phyloP scores from a whole-genome alignment of 495 filamentous ascomycete genomes.

The Rusavskia elegans region DNA sequence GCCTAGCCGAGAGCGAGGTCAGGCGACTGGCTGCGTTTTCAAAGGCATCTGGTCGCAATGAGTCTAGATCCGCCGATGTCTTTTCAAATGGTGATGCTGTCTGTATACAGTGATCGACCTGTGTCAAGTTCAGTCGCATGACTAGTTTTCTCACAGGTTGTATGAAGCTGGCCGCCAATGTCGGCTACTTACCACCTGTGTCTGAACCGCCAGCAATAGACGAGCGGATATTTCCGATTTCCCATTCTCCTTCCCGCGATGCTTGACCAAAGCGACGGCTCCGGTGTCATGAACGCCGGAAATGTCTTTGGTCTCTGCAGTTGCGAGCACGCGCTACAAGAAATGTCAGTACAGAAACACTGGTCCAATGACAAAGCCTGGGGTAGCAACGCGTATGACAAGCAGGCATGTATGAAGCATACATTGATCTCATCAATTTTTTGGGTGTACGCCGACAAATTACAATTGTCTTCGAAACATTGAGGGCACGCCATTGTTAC shows the following conservation, averaged over 20 bases:
- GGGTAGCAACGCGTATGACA: neutral
- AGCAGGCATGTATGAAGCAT: neutral
- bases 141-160: neutral
- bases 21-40: slow-evolving; percentile 9
- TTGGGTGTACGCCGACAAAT: neutral
- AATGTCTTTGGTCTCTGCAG: neutral
- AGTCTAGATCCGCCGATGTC: neutral
- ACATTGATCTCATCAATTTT: neutral
- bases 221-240: neutral
- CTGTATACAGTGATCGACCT: neutral
- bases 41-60: neutral
- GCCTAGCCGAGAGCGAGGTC: slow-evolving; percentile 10
- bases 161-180: neutral
- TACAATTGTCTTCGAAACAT: neutral
- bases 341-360: neutral
- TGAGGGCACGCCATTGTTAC: neutral
- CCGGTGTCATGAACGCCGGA: slow-evolving; percentile 1
- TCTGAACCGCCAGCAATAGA: slow-evolving; percentile 14
- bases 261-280: slow-evolving; percentile 1
- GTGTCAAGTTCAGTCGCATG: neutral
- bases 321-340: neutral
- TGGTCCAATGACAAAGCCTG: neutral
- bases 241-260: neutral
- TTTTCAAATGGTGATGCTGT: neutral
- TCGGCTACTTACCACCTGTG: slow-evolving; percentile 18